Conservation (phyloP, 495 filamentous ascomycete species). For the Cercophora samala region DNA sequence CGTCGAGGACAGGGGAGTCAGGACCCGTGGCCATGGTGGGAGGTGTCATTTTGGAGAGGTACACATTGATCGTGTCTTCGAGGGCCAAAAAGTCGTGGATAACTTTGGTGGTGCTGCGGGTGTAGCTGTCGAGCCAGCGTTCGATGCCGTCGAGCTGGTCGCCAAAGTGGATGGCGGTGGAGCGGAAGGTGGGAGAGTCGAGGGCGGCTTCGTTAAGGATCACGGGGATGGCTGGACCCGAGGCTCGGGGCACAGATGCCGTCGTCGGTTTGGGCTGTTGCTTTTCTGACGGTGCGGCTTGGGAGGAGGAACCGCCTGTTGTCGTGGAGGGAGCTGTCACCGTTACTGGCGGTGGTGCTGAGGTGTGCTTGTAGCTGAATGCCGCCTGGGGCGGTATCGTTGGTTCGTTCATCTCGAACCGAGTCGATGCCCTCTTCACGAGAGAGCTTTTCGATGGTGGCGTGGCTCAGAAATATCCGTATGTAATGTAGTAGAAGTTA, state of each 20-base stretch:
- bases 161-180: slow-evolving; percentile 79
- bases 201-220: slow-evolving; percentile 89
- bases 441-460: background rate
- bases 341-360: slow-evolving; percentile 6
- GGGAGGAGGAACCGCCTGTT: background rate
- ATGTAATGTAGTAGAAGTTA: slow-evolving; percentile 1
- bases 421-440: background rate
- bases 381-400: slow-evolving; percentile 18
- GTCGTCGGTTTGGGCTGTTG: slow-evolving; percentile 7
- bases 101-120: slow-evolving; percentile 73
- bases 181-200: slow-evolving; percentile 92
- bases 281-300: background rate
- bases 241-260: background rate
- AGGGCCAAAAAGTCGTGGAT: slow-evolving; percentile 66
- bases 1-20: slow-evolving; percentile 73
- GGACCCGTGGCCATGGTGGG: slow-evolving; percentile 69
- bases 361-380: slow-evolving; percentile 7
- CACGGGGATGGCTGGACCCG: slow-evolving; percentile 61
- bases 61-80: slow-evolving; percentile 67
- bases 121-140: slow-evolving; percentile 87
- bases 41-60: slow-evolving; percentile 67
- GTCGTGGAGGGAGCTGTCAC: background rate
- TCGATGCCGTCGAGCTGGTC: slow-evolving; percentile 92
- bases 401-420: slow-evolving; percentile 15
- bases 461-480: background rate